A percentile compares a stretch with the other conserved stretches of the same genome.
These are phyloP conservation scores for Plasmopara muralis DNA, from an alignment of 352 stramenopile genomes.

Conservation along the genomic window DNA sequence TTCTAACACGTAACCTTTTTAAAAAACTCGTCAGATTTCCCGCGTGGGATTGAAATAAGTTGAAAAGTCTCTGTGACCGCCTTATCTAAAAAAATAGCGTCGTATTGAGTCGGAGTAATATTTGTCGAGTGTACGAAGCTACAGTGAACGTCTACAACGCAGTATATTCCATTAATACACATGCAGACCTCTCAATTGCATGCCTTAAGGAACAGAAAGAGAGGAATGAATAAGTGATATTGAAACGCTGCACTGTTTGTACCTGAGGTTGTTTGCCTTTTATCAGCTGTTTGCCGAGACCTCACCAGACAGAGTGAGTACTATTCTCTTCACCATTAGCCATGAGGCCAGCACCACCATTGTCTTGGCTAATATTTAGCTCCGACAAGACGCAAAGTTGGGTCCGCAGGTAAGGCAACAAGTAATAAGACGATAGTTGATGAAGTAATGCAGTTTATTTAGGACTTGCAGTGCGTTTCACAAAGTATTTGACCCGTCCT, in stretches of 20 bases:
- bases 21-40: no score
- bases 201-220: conserved; percentile 19
- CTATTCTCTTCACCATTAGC: background rate
- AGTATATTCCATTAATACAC: no score
- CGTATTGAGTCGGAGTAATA: no score
- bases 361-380: background rate
- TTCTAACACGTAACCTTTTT: no score
- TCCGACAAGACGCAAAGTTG: background rate
- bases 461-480: conserved; percentile 5
- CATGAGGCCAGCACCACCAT: conserved; percentile 1
- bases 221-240: background rate
- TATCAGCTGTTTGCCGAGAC: conserved; percentile 1
- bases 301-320: conserved; percentile 1
- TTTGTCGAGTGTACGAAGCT: no score
- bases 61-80: no score
- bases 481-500: conserved; percentile 1
- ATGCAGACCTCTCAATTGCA: conserved; percentile 51
- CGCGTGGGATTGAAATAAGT: no score
- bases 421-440: conserved; percentile 10
- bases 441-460: conserved; percentile 1
- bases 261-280: conserved; percentile 25
- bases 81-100: no score
- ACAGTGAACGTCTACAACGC: no score
- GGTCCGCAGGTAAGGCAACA: background rate
- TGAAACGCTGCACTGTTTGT: conserved; percentile 3